These are phyloP conservation scores for Oryza punctata DNA, from an alignment of 176 grass and related monocot genomes.

Conservation along the genomic window DNA sequence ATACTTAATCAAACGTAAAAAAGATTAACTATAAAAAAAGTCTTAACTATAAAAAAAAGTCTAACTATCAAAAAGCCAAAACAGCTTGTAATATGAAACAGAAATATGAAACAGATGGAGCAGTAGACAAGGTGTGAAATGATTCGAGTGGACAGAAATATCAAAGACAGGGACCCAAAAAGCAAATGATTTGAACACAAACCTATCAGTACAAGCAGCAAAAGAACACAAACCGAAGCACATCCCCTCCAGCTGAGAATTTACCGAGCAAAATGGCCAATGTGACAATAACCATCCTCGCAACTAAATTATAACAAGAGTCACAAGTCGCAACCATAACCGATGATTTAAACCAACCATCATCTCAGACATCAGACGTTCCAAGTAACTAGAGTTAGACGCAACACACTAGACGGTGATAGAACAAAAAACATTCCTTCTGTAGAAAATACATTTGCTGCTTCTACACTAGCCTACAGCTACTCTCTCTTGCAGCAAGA, in stretches of 20 bases:
- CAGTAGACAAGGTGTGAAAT: too few species aligned
- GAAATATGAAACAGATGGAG: too few species aligned
- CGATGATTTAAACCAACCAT: neutral
- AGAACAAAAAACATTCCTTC: neutral
- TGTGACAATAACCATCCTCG: conserved; percentile 15
- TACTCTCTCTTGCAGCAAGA: conserved; percentile 13
- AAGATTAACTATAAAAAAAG: too few species aligned
- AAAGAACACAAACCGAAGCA: neutral
- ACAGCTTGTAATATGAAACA: too few species aligned
- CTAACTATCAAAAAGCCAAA: too few species aligned
- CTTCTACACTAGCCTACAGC: conserved; percentile 46
- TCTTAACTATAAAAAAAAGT: too few species aligned
- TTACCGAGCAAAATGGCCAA: neutral
- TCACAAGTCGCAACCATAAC: neutral
- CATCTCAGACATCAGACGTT: neutral
- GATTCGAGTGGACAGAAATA: too few species aligned
- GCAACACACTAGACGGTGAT: neutral
- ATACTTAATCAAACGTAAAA: too few species aligned
- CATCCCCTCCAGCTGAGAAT: neutral
- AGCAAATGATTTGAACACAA: too few species aligned
- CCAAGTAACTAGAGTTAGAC: neutral
- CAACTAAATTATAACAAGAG: conserved; percentile 1
- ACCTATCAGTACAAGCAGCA: too few species aligned
- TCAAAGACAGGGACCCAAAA: too few species aligned
- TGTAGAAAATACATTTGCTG: conserved; percentile 31